Conservation (phyloP, 179 eudicot species). For the Silene coronaria region DNA sequence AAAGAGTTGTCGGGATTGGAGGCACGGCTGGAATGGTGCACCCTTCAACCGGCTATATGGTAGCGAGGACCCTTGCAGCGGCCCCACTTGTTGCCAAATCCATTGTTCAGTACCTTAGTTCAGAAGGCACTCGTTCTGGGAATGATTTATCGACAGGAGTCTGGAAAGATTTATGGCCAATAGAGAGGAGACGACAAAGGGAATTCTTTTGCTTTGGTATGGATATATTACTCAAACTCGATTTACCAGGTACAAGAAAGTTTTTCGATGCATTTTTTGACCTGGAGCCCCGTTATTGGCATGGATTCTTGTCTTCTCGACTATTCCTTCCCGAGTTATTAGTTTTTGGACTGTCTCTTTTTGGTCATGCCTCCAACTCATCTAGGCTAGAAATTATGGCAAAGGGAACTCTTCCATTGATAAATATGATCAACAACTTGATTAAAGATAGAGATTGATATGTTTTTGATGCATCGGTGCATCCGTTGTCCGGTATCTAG, state of each 20-base stretch:
- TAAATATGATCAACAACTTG: constrained; percentile 70
- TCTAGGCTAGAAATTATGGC: constrained; percentile 96
- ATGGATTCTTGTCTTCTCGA: constrained; percentile 92
- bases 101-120: constrained; percentile 65
- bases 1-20: constrained; percentile 90
- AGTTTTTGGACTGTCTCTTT: constrained; percentile 77
- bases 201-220: constrained; percentile 98
- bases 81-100: constrained; percentile 85
- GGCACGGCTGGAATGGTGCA: constrained; percentile 99
- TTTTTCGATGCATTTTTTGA: constrained; percentile 92
- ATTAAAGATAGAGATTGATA: constrained; percentile 56
- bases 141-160: constrained; percentile 61
- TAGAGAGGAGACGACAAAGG: constrained; percentile 86
- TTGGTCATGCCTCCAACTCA: constrained; percentile 71
- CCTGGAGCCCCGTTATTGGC: constrained; percentile 95
- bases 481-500: neutral
- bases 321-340: constrained; percentile 79
- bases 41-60: constrained; percentile 99
- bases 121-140: constrained; percentile 36
- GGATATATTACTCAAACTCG: constrained; percentile 93
- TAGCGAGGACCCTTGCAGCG: constrained; percentile 92
- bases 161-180: constrained; percentile 94
- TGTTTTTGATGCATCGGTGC: constrained; percentile 2
- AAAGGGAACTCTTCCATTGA: constrained; percentile 86
- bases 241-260: constrained; percentile 76